These are phyloP conservation scores for Annulohypoxylon bovei DNA, from an alignment of 495 filamentous ascomycete genomes.

Conservation along the genomic window DNA sequence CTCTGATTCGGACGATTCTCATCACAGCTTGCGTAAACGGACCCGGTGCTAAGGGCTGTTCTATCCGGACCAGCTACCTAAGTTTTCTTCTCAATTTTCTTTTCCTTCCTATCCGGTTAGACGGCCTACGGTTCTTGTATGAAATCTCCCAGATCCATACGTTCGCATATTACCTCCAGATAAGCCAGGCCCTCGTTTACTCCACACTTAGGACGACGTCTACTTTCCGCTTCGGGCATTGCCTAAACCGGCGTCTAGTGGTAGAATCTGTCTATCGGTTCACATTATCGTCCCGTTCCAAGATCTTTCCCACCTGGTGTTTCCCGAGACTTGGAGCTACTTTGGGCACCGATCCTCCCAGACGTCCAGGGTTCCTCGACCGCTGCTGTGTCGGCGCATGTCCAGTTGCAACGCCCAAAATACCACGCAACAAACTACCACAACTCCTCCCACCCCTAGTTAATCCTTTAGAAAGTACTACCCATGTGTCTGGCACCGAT, in stretches of 20 bases:
- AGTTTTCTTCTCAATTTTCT: constrained; percentile 13
- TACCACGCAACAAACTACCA: constrained; percentile 46
- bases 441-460: constrained; percentile 37
- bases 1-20: constrained; percentile 23
- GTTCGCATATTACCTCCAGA: constrained; percentile 47
- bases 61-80: constrained; percentile 19
- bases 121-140: constrained; percentile 31
- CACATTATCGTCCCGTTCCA: constrained; percentile 48
- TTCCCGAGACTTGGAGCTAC: constrained; percentile 41
- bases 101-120: constrained; percentile 33
- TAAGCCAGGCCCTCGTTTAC: constrained; percentile 45
- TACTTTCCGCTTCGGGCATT: constrained; percentile 51
- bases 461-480: constrained; percentile 47
- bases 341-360: constrained; percentile 43
- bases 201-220: constrained; percentile 48
- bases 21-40: constrained; percentile 29
- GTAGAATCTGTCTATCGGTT: constrained; percentile 44
- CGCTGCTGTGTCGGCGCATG: constrained; percentile 46
- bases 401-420: constrained; percentile 49
- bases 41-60: constrained; percentile 13
- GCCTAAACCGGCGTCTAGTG: constrained; percentile 49
- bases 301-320: constrained; percentile 44
- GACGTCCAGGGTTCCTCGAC: constrained; percentile 42
- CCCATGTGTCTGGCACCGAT: constrained; percentile 48
- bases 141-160: constrained; percentile 32